Base-by-base conservation (phyloP, 352 stramenopile genomes). In the Phytophthora fragariaefolia region DNA sequence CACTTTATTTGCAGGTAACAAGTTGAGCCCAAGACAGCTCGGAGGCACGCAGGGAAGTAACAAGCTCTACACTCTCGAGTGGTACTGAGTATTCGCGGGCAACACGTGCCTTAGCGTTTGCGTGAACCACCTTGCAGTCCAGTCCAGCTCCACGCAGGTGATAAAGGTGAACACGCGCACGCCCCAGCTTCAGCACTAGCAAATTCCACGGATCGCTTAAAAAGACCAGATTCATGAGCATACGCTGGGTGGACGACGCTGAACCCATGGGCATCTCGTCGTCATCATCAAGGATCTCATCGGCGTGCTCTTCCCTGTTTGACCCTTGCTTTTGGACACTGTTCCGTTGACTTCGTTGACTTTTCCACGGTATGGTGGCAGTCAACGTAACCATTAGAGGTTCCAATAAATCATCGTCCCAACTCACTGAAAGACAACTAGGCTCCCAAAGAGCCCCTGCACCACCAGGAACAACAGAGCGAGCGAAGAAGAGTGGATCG, bases 181-280 rank as follows among this genome's bases (percentile, higher is more conserved):
- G 73, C 6, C 76, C 75, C 51, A 87, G 67, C 50, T 83, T 82
- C 58, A 87, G 58, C 4, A 78, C 68, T 10, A 83, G 49, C 36
- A 80, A 79, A 65, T 82, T 84, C 78, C 76, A 87, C 50, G 76
- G 78, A 47, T 87, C 73, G 26, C 76, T 84, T 49, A 87, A 47
- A 45, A 87, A 87, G 40, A 77, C 76, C 43, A 87, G 56, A 60
- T 87, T 87, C 78, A 87, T 87, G 30, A 87, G 67, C 73, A 87
- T 78, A 17, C 70, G 72, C 30, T 79, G 73, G 24, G 58, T 69
- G 23, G 76, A 56, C 1, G 60, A 53, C 24, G 67, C 23, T 46
- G 74, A 60, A 36, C 46, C 58, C 28, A 55, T 56, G n/a, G 40
- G 46, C 6, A 60, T 18, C 17, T 38, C 60, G 23, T 66, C 47